Percentiles rank a stretch among this genome's conserved stretches.
Evolutionary conservation across 2,329 filamentous ascomycete genomes (phyloP).

Genomic region (Aspergillus thermomutatus): DNA sequence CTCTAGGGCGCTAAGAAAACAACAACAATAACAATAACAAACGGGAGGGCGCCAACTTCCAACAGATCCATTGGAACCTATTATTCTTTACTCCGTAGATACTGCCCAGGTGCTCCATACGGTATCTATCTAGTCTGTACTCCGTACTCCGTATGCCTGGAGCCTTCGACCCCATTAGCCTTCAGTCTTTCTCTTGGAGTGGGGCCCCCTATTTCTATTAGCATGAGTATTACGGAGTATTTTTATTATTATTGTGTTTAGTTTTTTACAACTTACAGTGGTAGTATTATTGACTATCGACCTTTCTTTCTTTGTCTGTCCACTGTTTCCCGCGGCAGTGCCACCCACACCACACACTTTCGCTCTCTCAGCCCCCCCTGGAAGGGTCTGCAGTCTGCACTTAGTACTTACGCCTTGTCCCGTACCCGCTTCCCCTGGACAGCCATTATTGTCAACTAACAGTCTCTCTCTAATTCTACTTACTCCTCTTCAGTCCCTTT

Average conservation of each 20-base stretch:
- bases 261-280: background rate
- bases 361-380: constrained; percentile 8
- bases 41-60: background rate
- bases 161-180: background rate
- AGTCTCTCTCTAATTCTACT: constrained; percentile 10
- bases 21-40: background rate
- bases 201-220: background rate
- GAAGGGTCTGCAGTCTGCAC: constrained; percentile 6
- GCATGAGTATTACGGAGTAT: background rate
- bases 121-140: no score
- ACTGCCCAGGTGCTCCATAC: background rate
- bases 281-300: background rate
- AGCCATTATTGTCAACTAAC: background rate
- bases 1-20: background rate
- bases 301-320: constrained; percentile 1
- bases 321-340: constrained; percentile 3
- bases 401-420: constrained; percentile 3
- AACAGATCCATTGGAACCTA: no score
- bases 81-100: background rate
- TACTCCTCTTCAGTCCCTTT: constrained; percentile 20
- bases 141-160: no score
- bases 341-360: constrained; percentile 6
- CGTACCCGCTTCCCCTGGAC: constrained; percentile 13
- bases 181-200: background rate
- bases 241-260: background rate